Percentiles rank a stretch among this genome's conserved stretches.
Conservation (phyloP, 257 asterid genomes). For the Forsythia viridissima region DNA sequence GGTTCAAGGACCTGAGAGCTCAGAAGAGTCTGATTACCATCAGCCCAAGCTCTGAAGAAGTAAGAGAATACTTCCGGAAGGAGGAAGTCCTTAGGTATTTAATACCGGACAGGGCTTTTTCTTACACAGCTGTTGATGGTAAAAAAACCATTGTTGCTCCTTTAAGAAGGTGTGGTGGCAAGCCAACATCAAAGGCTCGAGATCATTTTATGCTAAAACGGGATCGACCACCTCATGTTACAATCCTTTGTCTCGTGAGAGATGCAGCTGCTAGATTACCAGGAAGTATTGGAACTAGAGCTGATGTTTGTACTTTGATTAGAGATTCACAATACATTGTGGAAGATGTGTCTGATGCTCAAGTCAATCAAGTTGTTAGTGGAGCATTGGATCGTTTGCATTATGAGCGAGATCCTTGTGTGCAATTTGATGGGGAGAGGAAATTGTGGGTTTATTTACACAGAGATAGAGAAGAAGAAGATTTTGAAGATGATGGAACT, state of each 20-base stretch:
- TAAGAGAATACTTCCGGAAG: slow-evolving; percentile 73
- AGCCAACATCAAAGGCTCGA: slow-evolving; percentile 99
- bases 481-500: slow-evolving; percentile 99
- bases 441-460: slow-evolving; percentile 95
- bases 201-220: slow-evolving; percentile 97
- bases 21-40: slow-evolving; percentile 96
- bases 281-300: slow-evolving; percentile 97
- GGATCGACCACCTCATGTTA: slow-evolving; percentile 96
- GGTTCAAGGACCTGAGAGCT: slow-evolving; percentile 97
- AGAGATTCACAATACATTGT: slow-evolving; percentile 95
- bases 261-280: slow-evolving; percentile 99
- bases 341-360: slow-evolving; percentile 92
- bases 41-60: slow-evolving; percentile 87
- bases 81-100: slow-evolving; percentile 95
- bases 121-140: slow-evolving; percentile 92
- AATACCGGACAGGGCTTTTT: slow-evolving; percentile 94
- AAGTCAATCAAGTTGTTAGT: slow-evolving; percentile 93
- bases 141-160: slow-evolving; percentile 97
- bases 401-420: slow-evolving; percentile 98
- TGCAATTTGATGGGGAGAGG: slow-evolving; percentile 93
- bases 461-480: slow-evolving; percentile 96
- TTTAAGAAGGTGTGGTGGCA: slow-evolving; percentile 97
- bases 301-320: slow-evolving; percentile 92
- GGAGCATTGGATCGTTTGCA: slow-evolving; percentile 98
- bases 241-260: slow-evolving; percentile 95